These are phyloP conservation scores for Citrus maxima DNA, from an alignment of 345 rosid species.

Conservation along the genomic window DNA sequence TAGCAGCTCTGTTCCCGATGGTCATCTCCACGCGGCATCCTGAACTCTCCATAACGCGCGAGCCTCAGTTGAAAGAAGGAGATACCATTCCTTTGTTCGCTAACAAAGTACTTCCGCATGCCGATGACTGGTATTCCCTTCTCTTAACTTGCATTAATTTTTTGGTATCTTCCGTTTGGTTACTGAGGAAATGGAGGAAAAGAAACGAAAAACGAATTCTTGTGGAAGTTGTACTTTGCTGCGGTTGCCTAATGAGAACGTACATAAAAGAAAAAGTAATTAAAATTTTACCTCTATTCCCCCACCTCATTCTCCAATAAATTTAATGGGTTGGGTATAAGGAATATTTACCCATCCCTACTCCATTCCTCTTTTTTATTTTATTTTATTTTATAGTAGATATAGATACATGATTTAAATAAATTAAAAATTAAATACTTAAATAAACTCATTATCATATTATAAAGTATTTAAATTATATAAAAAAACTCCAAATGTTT, in stretches of 20 bases:
- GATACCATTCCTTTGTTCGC: background rate
- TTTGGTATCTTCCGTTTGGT: background rate
- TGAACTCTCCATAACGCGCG: background rate
- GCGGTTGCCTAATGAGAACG: background rate
- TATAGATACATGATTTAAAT: no score
- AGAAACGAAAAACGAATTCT: background rate
- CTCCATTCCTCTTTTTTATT: no score
- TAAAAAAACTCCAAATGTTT: no score
- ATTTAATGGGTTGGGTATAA: no score
- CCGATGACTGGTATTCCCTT: background rate
- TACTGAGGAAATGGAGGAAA: background rate
- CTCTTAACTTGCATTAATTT: background rate
- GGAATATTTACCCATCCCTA: no score
- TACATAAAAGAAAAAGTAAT: no score
- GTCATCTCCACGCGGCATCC: background rate
- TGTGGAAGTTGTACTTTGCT: background rate
- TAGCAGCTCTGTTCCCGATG: background rate
- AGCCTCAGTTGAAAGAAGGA: background rate
- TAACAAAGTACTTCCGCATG: background rate
- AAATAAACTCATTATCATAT: no score
- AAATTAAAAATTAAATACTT: no score
- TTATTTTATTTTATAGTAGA: no score
- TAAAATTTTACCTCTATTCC: no score
- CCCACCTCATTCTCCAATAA: no score
- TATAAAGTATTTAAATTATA: no score